These are phyloP conservation scores for Tetrapyrgos nigripes DNA, from an alignment of 1,284 basidiomycete genomes.

Conservation along the genomic window DNA sequence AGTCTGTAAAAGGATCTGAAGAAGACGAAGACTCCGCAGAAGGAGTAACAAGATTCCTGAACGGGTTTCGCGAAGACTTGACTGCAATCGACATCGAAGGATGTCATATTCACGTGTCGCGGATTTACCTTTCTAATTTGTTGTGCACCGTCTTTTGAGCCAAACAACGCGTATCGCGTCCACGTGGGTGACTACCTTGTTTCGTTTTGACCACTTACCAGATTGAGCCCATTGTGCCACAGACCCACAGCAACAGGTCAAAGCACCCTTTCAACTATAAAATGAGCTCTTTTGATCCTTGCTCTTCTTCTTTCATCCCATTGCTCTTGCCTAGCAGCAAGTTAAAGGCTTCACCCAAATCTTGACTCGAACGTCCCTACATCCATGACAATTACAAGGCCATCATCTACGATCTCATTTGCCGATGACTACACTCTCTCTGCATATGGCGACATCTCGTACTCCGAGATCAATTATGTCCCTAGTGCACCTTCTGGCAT, in stretches of 20 bases:
- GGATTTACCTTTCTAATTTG: background rate
- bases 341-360: too few relatives aligned
- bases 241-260: background rate
- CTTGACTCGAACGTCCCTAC: background rate
- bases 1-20: background rate
- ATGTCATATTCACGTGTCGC: background rate
- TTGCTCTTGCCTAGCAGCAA: too few relatives aligned
- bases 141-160: background rate
- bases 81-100: background rate
- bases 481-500: background rate
- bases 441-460: background rate
- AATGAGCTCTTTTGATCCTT: background rate
- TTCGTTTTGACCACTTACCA: background rate
- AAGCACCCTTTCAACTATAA: background rate
- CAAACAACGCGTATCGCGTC: background rate
- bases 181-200: background rate
- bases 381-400: background rate
- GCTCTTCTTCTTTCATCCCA: background rate
- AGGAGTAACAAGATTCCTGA: conserved; percentile 2
- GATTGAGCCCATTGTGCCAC: background rate
- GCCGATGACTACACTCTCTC: background rate
- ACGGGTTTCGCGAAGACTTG: conserved; percentile 11
- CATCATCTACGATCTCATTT: too few relatives aligned
- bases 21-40: background rate
- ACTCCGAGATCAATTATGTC: background rate